Percentiles rank a stretch among this genome's conserved stretches.
Evolutionary conservation across 2,329 filamentous ascomycete genomes (phyloP).

Genomic region (Beauveria brongniartii): DNA sequence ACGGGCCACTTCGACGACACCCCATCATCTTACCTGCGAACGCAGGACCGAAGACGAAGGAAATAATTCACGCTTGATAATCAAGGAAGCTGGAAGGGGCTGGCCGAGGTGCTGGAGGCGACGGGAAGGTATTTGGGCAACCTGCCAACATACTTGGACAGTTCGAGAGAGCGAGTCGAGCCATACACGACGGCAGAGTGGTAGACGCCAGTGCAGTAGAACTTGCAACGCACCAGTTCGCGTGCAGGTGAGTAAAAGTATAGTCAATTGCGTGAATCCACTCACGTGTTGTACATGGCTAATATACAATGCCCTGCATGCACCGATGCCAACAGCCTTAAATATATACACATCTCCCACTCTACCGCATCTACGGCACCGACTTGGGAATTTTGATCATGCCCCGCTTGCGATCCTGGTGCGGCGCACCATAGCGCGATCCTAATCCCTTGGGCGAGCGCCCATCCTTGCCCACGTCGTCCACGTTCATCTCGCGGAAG

Average conservation of each 20-base stretch:
- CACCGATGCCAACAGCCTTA: neutral
- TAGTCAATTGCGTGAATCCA: neutral
- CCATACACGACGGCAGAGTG: too few species aligned
- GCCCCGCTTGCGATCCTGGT: constrained; percentile 55
- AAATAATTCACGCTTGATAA: too few species aligned
- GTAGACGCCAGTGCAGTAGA: too few species aligned
- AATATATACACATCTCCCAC: neutral
- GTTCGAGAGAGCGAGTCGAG: too few species aligned
- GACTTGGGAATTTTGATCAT: constrained; percentile 59
- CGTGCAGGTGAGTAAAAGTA: neutral
- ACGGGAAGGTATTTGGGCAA: too few species aligned
- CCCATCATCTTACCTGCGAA: too few species aligned
- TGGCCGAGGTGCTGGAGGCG: too few species aligned
- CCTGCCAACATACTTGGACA: too few species aligned
- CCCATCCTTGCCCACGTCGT: constrained; percentile 47
- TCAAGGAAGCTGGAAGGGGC: too few species aligned
- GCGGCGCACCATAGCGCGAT: constrained; percentile 56
- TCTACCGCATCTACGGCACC: constrained; percentile 36
- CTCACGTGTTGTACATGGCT: constrained; percentile 2
- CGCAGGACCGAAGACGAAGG: too few species aligned
- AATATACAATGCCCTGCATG: constrained; percentile 7
- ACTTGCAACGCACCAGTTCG: too few species aligned
- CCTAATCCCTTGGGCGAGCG: constrained; percentile 45
- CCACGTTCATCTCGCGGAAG: constrained; percentile 51
- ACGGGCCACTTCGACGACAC: too few species aligned